A percentile compares a stretch with the other conserved stretches of the same genome.
Conservation (phyloP, 768 basidiomycete species). For the Macrolepiota dolichaula region DNA sequence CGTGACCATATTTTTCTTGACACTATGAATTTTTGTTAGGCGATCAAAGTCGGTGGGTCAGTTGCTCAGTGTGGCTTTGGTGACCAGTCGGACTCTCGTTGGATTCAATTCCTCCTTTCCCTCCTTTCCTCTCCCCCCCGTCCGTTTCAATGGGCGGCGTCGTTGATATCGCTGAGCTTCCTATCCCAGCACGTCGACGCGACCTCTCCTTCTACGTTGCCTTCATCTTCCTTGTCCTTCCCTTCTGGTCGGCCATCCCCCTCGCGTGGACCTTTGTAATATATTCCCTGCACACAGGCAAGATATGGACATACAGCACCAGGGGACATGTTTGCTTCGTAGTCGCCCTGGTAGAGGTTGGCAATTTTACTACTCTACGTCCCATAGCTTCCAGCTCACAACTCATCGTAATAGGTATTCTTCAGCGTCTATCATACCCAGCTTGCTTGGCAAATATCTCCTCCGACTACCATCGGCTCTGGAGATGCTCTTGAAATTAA, state of each 20-base stretch:
- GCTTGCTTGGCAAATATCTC: conserved; percentile 45
- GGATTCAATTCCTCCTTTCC: neutral
- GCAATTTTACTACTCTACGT: conserved; percentile 6
- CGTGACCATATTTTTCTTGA: conserved; percentile 6
- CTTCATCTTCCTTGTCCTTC: conserved; percentile 52
- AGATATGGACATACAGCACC: conserved; percentile 39
- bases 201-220: conserved; percentile 55
- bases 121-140: conserved; percentile 10
- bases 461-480: conserved; percentile 39
- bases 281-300: conserved; percentile 42
- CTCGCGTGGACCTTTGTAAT: conserved; percentile 63
- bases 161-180: conserved; percentile 29
- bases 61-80: neutral
- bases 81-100: neutral
- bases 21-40: conserved; percentile 1
- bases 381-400: conserved; percentile 1
- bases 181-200: conserved; percentile 33
- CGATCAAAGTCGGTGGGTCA: neutral
- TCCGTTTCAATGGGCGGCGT: conserved; percentile 25
- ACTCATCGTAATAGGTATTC: conserved; percentile 40
- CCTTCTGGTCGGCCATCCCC: conserved; percentile 62
- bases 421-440: conserved; percentile 66
- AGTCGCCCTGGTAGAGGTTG: conserved; percentile 59
- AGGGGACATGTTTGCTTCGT: conserved; percentile 37
- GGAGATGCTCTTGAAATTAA: conserved; percentile 56